These are phyloP conservation scores for Trichoderma sp. DNA, from an alignment of 2,329 filamentous ascomycete species.

Conservation along the genomic window DNA sequence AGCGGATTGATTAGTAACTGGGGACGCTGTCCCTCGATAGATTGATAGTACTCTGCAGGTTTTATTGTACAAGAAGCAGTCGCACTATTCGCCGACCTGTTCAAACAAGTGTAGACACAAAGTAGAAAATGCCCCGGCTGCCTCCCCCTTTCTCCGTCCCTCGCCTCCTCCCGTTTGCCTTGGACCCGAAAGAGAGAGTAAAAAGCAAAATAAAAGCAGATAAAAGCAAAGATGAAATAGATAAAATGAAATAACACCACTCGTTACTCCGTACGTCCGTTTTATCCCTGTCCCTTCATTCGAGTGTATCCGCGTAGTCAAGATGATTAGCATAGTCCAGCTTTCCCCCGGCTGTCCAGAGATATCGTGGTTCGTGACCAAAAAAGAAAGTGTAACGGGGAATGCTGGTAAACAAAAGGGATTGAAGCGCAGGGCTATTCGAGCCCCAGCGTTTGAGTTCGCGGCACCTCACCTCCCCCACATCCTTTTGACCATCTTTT, in stretches of 20 bases:
- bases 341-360: constrained; percentile 6
- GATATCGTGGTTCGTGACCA: constrained; percentile 20
- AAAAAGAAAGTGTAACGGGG: constrained; percentile 16
- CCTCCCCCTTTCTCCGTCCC: background rate
- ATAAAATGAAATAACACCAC: background rate
- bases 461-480: background rate
- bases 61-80: constrained; percentile 20
- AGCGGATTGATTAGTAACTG: background rate
- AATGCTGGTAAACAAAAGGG: constrained; percentile 22
- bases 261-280: constrained; percentile 25
- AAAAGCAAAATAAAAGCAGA: background rate
- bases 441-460: background rate
- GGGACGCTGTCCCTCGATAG: constrained; percentile 1
- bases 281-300: constrained; percentile 22
- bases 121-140: background rate
- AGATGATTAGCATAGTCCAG: constrained; percentile 21
- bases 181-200: background rate
- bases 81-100: background rate
- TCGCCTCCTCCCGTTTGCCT: background rate
- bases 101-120: constrained; percentile 1
- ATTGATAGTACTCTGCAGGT: constrained; percentile 10
- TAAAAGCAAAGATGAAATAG: background rate
- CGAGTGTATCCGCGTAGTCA: constrained; percentile 25
- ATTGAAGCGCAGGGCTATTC: background rate
- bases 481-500: background rate